phyloP scores from a whole-genome alignment of 2,329 filamentous ascomycete species.

The Diaporthe helianthi region DNA sequence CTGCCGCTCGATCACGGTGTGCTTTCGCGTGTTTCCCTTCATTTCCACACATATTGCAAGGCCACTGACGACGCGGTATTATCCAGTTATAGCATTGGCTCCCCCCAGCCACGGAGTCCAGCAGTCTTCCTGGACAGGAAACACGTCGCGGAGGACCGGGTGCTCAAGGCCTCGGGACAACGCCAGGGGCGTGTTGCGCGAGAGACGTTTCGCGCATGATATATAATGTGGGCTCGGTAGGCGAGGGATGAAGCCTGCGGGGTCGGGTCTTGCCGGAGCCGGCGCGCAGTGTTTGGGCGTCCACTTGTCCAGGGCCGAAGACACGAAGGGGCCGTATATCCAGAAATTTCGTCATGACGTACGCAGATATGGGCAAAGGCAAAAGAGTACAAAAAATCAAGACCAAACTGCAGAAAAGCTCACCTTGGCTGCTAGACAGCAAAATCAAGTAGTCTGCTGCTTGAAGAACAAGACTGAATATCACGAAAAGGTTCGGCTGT shows the following conservation, averaged over 20 bases:
- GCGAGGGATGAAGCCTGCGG: slow-evolving; percentile 22
- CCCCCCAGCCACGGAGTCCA: background rate
- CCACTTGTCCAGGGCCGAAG: slow-evolving; percentile 29
- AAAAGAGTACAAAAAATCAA: background rate
- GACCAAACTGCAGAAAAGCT: slow-evolving; percentile 17
- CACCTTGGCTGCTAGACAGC: slow-evolving; percentile 25
- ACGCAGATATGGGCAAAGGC: slow-evolving; percentile 16
- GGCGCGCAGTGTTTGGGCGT: slow-evolving; percentile 17
- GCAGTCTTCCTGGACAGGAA: background rate
- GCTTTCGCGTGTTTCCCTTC: background rate
- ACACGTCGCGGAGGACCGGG: background rate
- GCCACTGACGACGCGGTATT: background rate
- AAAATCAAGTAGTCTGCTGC: slow-evolving; percentile 25
- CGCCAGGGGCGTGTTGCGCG: background rate
- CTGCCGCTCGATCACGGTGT: background rate
- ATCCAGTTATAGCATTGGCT: too few relatives aligned
- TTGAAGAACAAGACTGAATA: slow-evolving; percentile 2
- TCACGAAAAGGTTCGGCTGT: slow-evolving; percentile 1
- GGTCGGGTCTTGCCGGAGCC: slow-evolving; percentile 26
- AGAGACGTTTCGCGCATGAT: background rate
- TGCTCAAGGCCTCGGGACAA: background rate
- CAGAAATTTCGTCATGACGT: slow-evolving; percentile 33
- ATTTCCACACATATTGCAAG: background rate
- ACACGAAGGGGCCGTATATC: slow-evolving; percentile 27
- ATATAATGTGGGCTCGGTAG: slow-evolving; percentile 15